Base-by-base conservation (phyloP, 441 rosid species). In the Pelargonium cotyledonis region DNA sequence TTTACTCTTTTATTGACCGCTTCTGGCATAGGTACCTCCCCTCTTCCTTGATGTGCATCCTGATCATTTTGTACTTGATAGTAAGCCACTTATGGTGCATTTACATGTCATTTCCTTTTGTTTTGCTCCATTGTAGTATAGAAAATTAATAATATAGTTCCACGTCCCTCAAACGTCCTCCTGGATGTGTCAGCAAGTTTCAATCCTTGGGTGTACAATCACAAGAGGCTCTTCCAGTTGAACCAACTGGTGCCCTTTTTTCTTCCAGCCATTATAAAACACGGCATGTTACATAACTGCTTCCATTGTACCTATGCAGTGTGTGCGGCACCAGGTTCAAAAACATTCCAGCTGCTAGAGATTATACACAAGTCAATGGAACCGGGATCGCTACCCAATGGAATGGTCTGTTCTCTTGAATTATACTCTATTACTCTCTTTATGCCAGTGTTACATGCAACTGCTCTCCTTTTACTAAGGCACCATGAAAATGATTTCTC, bases 291-390 rank as follows among this genome's bases (percentile, higher is more conserved):
- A 8, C 44, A 65, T 68, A 43, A 68, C 41, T 18, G 16, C 31
- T 63, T 38, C 53, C 63, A 69, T 75, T 63, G 51, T 18, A 73
- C 70, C 35, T 66, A 38, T 73, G 78, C 79, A 95, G 99, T 92
- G 96, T 95, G 97, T 77, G 98, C 98, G 69, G 99, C 97, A 58
- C 99, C 98, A 16, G 98, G 99, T 69, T 92, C 98, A 73, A 95
- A 95, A 81, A 92, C 98, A 63, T 95, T 92, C 74, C 99, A 95
- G 74, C 79, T 95, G 83, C 96, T 95, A 73, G 96, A 92, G 84
- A 86, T 92, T 65, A 84, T 92, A 61, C 87, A 92, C 76, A 87
- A 84, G 67, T 86, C 93, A 61, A 73, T 83, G 70, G 82, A 80
- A 80, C 80, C 87, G 74, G 93, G 92, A 77, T 70, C 82, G 31